phyloP scores from a whole-genome alignment of 768 basidiomycete genomes.

The Cyclocybe cylindracea region DNA sequence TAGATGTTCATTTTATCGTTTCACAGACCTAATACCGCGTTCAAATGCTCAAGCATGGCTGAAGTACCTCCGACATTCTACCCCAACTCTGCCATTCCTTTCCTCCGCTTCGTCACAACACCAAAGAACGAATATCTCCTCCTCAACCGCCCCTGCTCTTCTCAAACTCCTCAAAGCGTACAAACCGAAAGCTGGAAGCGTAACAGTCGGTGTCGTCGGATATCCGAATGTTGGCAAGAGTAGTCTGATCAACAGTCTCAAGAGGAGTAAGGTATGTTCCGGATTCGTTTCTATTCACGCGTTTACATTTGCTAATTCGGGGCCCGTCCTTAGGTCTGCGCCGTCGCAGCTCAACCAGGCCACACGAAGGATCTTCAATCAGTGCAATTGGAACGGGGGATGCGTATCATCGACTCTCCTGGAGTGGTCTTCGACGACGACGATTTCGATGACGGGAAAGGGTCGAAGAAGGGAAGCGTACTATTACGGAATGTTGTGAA shows the following conservation, averaged over 20 bases:
- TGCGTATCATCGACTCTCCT: conserved; percentile 93
- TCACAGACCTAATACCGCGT: conserved; percentile 82
- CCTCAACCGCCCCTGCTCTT: conserved; percentile 72
- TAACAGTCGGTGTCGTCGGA: conserved; percentile 91
- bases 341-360: conserved; percentile 92
- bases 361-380: conserved; percentile 93
- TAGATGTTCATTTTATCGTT: neutral
- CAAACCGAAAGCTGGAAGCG: conserved; percentile 67
- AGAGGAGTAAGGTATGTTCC: conserved; percentile 69
- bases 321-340: conserved; percentile 62
- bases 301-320: neutral
- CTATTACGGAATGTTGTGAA: conserved; percentile 87
- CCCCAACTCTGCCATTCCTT: conserved; percentile 92
- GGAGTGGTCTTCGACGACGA: conserved; percentile 96
- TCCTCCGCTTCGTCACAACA: conserved; percentile 73
- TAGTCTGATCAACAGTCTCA: conserved; percentile 89
- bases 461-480: conserved; percentile 58
- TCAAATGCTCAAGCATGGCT: conserved; percentile 91
- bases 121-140: conserved; percentile 81
- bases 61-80: conserved; percentile 86
- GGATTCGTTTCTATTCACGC: neutral
- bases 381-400: conserved; percentile 87
- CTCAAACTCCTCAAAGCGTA: conserved; percentile 84
- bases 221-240: conserved; percentile 99
- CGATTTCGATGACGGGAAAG: conserved; percentile 44